phyloP scores from a whole-genome alignment of 176 grass and related monocot genomes.

The Hsuehochloa calcarea region DNA sequence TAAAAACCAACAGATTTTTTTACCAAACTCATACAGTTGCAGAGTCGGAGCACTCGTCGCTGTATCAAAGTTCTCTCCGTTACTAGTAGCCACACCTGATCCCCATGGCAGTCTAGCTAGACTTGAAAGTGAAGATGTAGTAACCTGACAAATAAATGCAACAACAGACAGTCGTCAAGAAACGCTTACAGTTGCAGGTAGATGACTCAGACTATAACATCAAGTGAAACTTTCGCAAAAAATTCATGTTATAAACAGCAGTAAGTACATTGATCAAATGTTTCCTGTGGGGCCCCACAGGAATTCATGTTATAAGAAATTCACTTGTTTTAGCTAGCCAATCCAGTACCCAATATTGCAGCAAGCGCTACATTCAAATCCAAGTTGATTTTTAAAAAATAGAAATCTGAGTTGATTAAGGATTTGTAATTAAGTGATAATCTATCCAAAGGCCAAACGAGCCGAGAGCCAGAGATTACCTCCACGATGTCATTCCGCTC shows the following conservation, averaged over 20 bases:
- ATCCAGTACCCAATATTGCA: neutral
- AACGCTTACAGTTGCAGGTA: constrained; percentile 6
- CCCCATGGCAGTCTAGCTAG: constrained; percentile 88
- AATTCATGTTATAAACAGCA: neutral
- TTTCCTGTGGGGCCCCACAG: neutral
- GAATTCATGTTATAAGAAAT: neutral
- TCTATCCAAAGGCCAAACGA: neutral
- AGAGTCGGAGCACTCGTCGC: constrained; percentile 29
- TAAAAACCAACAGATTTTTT: constrained; percentile 27
- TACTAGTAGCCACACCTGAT: constrained; percentile 55
- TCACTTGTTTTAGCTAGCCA: neutral
- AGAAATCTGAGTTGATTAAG: neutral
- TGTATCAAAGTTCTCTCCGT: neutral
- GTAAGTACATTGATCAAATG: neutral
- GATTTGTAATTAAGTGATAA: neutral
- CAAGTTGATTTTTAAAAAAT: neutral
- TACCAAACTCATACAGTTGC: constrained; percentile 97
- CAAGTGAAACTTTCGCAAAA: neutral
- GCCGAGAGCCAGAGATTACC: constrained; percentile 29
- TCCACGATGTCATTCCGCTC: constrained; percentile 74
- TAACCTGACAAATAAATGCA: constrained; percentile 33
- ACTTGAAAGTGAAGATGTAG: constrained; percentile 86
- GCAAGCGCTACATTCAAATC: neutral
- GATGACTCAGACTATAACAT: neutral
- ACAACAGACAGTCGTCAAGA: neutral